Evolutionary conservation across 1,139 yeast genomes (phyloP).

Genomic region (Kluyveromyces sp.): DNA sequence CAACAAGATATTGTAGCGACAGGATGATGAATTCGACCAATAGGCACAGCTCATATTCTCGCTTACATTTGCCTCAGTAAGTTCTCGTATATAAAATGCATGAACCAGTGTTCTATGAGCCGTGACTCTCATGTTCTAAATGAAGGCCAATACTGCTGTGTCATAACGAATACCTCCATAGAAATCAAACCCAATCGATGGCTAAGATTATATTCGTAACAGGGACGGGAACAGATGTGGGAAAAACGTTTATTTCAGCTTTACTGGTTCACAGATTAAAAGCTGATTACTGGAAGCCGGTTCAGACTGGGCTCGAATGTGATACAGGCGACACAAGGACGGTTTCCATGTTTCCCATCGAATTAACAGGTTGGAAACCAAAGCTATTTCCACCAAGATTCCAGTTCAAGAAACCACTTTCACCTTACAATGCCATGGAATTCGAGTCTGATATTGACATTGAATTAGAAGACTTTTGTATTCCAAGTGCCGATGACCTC

Average conservation of each 20-base stretch:
- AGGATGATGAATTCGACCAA: background rate
- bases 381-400: conserved; percentile 17
- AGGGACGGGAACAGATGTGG: conserved; percentile 33
- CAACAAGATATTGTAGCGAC: background rate
- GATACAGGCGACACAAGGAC: conserved; percentile 28
- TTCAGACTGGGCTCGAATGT: conserved; percentile 29
- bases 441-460: conserved; percentile 12
- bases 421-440: conserved; percentile 30
- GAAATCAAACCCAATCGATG: background rate
- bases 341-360: conserved; percentile 10
- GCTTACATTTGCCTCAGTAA: background rate
- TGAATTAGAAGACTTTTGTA: conserved; percentile 10
- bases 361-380: conserved; percentile 10
- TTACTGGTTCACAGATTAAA: conserved; percentile 26
- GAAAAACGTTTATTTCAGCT: conserved; percentile 30
- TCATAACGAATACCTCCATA: background rate
- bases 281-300: conserved; percentile 31
- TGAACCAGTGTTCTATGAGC: background rate
- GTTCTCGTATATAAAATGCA: background rate
- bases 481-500: conserved; percentile 13
- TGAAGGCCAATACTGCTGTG: background rate
- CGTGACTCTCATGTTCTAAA: background rate
- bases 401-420: conserved; percentile 23
- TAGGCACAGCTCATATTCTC: background rate
- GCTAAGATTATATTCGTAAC: conserved; percentile 22